These are phyloP conservation scores for Spatholobus suberectus DNA, from an alignment of 306 rosid genomes.

Conservation along the genomic window DNA sequence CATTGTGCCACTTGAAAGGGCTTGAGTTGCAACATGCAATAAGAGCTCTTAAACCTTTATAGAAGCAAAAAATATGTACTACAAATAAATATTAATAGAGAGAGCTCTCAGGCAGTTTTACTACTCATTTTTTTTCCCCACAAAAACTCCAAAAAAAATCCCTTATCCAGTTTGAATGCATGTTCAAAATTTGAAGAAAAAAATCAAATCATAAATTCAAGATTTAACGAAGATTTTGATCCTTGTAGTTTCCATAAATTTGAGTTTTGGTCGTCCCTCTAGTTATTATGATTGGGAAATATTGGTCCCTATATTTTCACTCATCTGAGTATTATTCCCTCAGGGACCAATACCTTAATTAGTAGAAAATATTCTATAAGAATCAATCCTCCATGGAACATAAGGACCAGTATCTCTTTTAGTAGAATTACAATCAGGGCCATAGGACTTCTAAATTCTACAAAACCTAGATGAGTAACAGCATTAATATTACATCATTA, in stretches of 20 bases:
- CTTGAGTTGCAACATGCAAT: background rate
- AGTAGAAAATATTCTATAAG: background rate
- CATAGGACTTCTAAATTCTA: conserved; percentile 8
- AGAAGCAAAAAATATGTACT: background rate
- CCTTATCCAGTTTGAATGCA: background rate
- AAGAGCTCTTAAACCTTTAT: background rate
- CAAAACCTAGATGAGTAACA: background rate
- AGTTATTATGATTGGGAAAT: background rate
- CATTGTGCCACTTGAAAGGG: background rate
- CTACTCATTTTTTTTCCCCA: background rate
- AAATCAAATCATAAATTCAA: background rate
- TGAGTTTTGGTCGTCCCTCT: background rate
- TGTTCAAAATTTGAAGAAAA: background rate
- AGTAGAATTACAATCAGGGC: background rate
- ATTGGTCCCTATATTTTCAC: background rate
- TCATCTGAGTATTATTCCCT: background rate
- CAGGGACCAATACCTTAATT: background rate
- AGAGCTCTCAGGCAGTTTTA: background rate
- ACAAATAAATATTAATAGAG: background rate
- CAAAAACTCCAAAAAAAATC: background rate
- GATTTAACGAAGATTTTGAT: background rate
- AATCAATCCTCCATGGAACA: background rate
- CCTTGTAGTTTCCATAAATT: background rate
- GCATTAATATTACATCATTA: background rate
- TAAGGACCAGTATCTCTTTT: background rate